Percentiles rank a stretch among this genome's conserved stretches.
Conservation (phyloP, 1,139 yeast species). For the Hyphopichia khmerensis region DNA sequence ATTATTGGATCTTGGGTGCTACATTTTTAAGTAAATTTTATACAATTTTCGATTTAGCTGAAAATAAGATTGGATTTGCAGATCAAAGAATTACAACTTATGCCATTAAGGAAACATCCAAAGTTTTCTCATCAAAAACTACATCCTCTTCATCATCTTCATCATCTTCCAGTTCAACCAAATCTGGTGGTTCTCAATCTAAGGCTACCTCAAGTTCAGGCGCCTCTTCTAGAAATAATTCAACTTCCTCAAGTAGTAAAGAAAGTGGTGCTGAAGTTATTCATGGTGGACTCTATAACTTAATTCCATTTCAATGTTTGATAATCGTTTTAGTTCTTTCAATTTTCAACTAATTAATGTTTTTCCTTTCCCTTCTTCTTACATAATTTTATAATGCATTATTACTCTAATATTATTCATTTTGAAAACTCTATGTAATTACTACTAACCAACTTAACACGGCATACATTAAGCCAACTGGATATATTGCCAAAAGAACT, state of each 20-base stretch:
- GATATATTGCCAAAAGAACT: constrained; percentile 72
- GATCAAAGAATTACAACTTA: constrained; percentile 2
- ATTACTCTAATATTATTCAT: not conserved
- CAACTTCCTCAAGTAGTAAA: not conserved
- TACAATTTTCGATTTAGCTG: constrained; percentile 57
- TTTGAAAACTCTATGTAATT: constrained; percentile 42
- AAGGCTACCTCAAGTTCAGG: not conserved
- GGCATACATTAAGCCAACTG: constrained; percentile 73
- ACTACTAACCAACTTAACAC: constrained; percentile 78
- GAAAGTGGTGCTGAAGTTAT: not conserved
- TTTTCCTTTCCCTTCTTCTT: not conserved
- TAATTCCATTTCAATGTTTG: not conserved
- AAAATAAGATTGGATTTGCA: constrained; percentile 48
- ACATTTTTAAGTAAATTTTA: constrained; percentile 58
- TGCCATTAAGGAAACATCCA: constrained; percentile 2
- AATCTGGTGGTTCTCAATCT: not conserved
- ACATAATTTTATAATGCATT: not conserved
- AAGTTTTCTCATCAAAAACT: not conserved
- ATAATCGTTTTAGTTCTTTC: not conserved
- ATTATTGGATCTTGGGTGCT: constrained; percentile 57
- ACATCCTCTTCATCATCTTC: not conserved
- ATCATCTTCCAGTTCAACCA: not conserved
- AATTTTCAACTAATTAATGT: not conserved
- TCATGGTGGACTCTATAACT: constrained; percentile 1
- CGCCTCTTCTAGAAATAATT: not conserved